Conservation (phyloP, 2,329 filamentous ascomycete genomes). For the Diaporthe sp. region DNA sequence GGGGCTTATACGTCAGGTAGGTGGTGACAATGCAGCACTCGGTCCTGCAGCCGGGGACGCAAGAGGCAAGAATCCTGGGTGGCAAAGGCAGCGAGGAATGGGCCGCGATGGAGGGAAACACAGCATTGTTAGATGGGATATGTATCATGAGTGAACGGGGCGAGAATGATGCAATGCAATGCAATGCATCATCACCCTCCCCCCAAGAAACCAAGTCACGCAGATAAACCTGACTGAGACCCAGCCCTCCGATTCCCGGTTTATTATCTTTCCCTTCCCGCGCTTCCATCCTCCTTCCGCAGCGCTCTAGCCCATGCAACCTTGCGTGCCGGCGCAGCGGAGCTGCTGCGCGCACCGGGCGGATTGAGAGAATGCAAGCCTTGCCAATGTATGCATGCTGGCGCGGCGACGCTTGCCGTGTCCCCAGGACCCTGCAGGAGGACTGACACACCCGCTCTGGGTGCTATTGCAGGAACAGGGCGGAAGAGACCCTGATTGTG, state of each 20-base stretch:
- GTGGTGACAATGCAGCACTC: constrained; percentile 15
- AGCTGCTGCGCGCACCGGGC: background rate
- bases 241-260: background rate
- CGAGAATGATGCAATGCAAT: background rate
- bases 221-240: no score
- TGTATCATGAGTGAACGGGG: background rate
- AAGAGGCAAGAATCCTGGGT: background rate
- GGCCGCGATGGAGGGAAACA: background rate
- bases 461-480: background rate
- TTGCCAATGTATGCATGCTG: background rate
- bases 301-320: background rate
- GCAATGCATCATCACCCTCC: constrained; percentile 5
- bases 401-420: background rate
- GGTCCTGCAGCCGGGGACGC: constrained; percentile 7
- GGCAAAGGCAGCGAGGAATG: background rate
- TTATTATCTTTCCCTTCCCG: constrained; percentile 4
- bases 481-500: background rate
- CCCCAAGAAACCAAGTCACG: background rate
- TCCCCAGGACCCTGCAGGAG: constrained; percentile 6
- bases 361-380: background rate
- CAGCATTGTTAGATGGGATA: background rate
- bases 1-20: background rate
- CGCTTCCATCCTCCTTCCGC: constrained; percentile 10
- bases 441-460: background rate
- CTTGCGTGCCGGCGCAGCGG: background rate